phyloP scores from a whole-genome alignment of 1,284 basidiomycete genomes.

The Naganishia albida region DNA sequence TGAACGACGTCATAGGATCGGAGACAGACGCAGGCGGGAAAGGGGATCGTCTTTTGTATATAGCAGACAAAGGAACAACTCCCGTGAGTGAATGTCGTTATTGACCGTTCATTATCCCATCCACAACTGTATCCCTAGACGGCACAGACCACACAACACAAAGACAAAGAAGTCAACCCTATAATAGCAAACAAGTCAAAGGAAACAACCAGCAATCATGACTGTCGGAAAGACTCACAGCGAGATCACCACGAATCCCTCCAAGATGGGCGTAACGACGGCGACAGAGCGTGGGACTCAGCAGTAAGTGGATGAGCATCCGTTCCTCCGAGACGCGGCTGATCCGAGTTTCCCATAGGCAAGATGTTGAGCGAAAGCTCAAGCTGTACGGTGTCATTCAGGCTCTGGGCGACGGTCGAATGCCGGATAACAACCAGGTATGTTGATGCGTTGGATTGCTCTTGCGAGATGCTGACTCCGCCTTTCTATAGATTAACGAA shows the following conservation, averaged over 20 bases:
- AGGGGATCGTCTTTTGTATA: neutral
- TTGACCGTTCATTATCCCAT: neutral
- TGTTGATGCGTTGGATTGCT: neutral
- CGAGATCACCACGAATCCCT: conserved; percentile 42
- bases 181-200: conserved; percentile 16
- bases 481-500: conserved; percentile 66
- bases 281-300: conserved; percentile 48
- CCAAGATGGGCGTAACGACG: conserved; percentile 49
- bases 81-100: neutral
- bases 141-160: neutral
- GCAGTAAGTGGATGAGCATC: conserved; percentile 35
- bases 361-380: conserved; percentile 55
- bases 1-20: neutral
- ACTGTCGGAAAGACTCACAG: conserved; percentile 14
- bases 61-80: neutral
- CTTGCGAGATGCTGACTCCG: neutral
- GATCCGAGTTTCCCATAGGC: neutral
- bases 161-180: neutral
- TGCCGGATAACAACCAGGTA: conserved; percentile 66
- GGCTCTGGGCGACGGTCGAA: conserved; percentile 73
- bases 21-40: neutral
- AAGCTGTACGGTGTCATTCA: conserved; percentile 72
- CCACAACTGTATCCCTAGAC: conserved; percentile 18
- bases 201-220: conserved; percentile 21
- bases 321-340: neutral